phyloP scores from a whole-genome alignment of 2,329 filamentous ascomycete genomes.

The Monilinia laxa region DNA sequence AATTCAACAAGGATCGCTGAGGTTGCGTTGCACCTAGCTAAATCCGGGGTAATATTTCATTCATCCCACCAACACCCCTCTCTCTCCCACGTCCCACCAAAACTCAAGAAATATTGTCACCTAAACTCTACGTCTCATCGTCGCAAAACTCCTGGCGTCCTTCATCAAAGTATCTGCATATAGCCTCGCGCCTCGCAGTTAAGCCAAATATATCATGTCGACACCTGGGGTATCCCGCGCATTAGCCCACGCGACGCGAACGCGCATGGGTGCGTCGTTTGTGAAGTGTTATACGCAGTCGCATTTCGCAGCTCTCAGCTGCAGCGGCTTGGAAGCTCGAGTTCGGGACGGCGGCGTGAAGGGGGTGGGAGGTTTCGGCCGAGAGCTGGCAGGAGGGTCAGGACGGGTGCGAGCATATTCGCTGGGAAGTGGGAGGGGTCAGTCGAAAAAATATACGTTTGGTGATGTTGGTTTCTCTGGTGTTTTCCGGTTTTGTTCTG shows the following conservation, averaged over 20 bases:
- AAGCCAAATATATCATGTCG: not conserved
- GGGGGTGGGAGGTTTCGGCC: not conserved
- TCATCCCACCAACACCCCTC: not conserved
- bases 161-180: not conserved
- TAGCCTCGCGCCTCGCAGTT: not conserved
- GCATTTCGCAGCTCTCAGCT: not conserved
- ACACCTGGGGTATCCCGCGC: not conserved
- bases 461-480: constrained; percentile 6
- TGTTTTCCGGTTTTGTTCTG: no score
- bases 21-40: not conserved
- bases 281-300: not conserved
- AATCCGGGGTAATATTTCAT: constrained; percentile 14
- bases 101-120: not conserved
- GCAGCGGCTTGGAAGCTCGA: not conserved
- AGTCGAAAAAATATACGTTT: constrained; percentile 10
- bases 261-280: not conserved
- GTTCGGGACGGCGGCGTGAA: not conserved
- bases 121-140: no score
- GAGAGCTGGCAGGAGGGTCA: not conserved
- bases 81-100: not conserved
- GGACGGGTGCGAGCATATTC: not conserved
- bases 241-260: not conserved
- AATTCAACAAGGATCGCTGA: not conserved
- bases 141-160: not conserved
- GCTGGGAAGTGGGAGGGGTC: not conserved